Conservation (phyloP, 768 basidiomycete species). For the Lentinula guzmanii region DNA sequence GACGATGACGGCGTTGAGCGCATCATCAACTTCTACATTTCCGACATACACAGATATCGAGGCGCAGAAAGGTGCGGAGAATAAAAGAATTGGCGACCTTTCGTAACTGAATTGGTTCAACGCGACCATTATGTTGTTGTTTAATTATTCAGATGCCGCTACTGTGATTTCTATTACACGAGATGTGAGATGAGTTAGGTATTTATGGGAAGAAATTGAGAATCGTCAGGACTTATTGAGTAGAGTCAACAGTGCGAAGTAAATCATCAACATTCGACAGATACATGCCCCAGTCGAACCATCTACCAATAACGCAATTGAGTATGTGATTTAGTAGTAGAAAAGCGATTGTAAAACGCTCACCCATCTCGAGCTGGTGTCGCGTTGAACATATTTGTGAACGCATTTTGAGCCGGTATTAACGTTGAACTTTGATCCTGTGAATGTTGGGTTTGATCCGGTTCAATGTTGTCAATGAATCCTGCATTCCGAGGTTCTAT, state of each 20-base stretch:
- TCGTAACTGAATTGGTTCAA: too few relatives aligned
- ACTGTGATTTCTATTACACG: too few relatives aligned
- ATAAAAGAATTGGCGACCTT: too few relatives aligned
- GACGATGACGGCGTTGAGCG: too few relatives aligned
- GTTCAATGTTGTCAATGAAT: neutral
- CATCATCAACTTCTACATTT: too few relatives aligned
- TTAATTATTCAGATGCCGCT: too few relatives aligned
- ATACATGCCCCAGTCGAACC: neutral
- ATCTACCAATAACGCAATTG: neutral
- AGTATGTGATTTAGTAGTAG: neutral
- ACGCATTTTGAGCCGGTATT: neutral
- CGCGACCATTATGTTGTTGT: too few relatives aligned
- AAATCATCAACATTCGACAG: neutral
- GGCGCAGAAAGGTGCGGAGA: too few relatives aligned
- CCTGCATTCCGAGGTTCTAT: neutral
- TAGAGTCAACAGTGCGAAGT: neutral
- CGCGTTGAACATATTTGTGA: neutral
- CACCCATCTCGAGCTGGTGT: neutral
- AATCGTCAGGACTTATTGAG: too few relatives aligned
- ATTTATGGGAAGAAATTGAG: too few relatives aligned
- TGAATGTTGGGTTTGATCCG: neutral
- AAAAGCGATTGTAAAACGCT: neutral
- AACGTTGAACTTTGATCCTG: neutral
- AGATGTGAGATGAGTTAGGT: too few relatives aligned
- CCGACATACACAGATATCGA: too few relatives aligned